Percentiles rank a stretch among this genome's conserved stretches.
These are phyloP conservation scores for Prototheca wickerhamii DNA, from an alignment of 163 green algal species.

Conservation along the genomic window DNA sequence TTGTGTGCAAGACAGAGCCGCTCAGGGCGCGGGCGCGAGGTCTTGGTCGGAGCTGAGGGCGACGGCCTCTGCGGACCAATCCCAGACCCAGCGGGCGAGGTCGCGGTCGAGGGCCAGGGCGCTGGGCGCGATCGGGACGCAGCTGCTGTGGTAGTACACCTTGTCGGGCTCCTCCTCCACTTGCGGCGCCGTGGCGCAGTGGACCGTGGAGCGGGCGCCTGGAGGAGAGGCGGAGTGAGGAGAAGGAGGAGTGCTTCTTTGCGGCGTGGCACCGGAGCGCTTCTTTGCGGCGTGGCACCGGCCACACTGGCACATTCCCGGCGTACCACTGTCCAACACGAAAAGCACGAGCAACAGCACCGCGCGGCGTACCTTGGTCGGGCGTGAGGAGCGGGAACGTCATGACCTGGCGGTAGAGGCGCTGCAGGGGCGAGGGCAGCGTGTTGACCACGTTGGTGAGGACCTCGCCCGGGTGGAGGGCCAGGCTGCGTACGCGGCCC, in stretches of 20 bases:
- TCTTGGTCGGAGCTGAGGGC: constrained; percentile 6
- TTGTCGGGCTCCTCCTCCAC: constrained; percentile 14
- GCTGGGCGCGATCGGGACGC: constrained; percentile 7
- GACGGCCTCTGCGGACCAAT: constrained; percentile 47
- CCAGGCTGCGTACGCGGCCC: constrained; percentile 32
- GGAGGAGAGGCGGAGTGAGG: background rate
- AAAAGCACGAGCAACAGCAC: constrained; percentile 1
- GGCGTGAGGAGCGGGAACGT: constrained; percentile 31
- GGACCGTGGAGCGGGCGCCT: constrained; percentile 51
- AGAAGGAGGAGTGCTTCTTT: too few relatives aligned
- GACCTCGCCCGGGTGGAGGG: constrained; percentile 78
- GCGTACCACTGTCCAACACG: constrained; percentile 4
- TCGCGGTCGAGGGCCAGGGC: constrained; percentile 17
- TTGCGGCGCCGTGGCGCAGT: constrained; percentile 36
- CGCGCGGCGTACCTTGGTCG: constrained; percentile 15
- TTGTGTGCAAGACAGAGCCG: too few relatives aligned
- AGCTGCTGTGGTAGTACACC: constrained; percentile 55
- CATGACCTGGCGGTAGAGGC: constrained; percentile 35
- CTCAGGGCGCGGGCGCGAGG: background rate
- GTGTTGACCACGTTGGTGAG: constrained; percentile 71
- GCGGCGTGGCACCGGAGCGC: too few relatives aligned
- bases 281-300: too few relatives aligned
- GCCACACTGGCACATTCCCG: too few relatives aligned
- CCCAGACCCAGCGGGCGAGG: constrained; percentile 51
- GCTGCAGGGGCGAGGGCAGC: constrained; percentile 54